phyloP scores from a whole-genome alignment of 306 rosid genomes.

The Begonia masoniana region DNA sequence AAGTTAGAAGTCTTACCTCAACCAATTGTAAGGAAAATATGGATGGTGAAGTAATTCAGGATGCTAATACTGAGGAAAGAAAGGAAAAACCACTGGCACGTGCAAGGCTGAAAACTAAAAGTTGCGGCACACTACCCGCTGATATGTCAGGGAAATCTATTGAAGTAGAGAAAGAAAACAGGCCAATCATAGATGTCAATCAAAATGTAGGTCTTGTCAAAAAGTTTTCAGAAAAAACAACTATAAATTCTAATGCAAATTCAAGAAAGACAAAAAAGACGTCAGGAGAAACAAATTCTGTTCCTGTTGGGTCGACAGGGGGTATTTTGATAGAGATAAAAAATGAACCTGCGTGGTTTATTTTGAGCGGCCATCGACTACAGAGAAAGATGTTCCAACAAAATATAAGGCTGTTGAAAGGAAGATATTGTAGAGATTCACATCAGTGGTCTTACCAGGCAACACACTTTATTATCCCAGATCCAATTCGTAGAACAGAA shows the following conservation, averaged over 20 bases:
- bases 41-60: conserved; percentile 15
- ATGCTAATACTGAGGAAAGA: conserved; percentile 18
- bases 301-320: conserved; percentile 18
- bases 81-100: conserved; percentile 13
- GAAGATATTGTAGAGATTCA: conserved; percentile 70
- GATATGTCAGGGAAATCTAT: conserved; percentile 14
- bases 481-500: conserved; percentile 74
- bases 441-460: conserved; percentile 98
- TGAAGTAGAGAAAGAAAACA: conserved; percentile 64
- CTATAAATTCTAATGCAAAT: conserved; percentile 15
- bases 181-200: conserved; percentile 22
- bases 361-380: conserved; percentile 61
- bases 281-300: conserved; percentile 5
- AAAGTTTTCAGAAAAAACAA: conserved; percentile 16
- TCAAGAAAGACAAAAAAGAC: conserved; percentile 19
- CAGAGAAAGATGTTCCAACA: conserved; percentile 75
- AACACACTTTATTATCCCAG: conserved; percentile 72
- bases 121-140: conserved; percentile 5
- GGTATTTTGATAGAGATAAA: conserved; percentile 14
- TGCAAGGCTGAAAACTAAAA: conserved; percentile 20
- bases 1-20: conserved; percentile 14
- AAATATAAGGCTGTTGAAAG: conserved; percentile 59
- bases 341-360: conserved; percentile 44
- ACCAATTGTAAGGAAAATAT: conserved; percentile 16
- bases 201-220: conserved; percentile 13